phyloP scores from a whole-genome alignment of 352 stramenopile species.

The Globisporangium heterothallicum region DNA sequence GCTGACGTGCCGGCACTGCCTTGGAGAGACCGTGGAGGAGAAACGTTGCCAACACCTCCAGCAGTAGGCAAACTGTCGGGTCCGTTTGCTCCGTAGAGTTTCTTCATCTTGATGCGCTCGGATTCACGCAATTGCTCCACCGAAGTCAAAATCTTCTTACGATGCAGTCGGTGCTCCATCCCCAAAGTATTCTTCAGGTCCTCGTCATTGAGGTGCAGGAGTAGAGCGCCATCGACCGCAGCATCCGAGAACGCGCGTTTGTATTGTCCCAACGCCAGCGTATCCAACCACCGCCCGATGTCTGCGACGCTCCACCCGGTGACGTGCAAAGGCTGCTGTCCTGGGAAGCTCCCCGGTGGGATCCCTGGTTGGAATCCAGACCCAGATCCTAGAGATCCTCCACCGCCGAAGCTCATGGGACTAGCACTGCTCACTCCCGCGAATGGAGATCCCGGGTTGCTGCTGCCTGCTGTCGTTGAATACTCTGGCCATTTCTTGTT shows the following conservation, averaged over 20 bases:
- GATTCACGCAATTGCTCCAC: conserved; percentile 63
- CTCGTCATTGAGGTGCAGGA: conserved; percentile 87
- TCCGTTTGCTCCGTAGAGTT: conserved; percentile 28
- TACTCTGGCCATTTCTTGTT: conserved; percentile 63
- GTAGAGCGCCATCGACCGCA: conserved; percentile 83
- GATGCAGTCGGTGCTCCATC: conserved; percentile 92
- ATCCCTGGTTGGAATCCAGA: conserved; percentile 41
- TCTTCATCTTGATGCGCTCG: conserved; percentile 41
- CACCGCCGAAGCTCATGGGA: conserved; percentile 2
- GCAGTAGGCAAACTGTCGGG: conserved; percentile 10
- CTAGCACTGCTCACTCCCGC: not conserved
- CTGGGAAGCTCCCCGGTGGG: conserved; percentile 44
- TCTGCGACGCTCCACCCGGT: conserved; percentile 85
- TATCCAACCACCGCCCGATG: conserved; percentile 88
- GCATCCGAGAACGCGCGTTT: conserved; percentile 86
- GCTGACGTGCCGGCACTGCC: not conserved
- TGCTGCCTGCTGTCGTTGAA: conserved; percentile 6
- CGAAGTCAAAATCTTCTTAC: conserved; percentile 94
- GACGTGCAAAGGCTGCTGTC: conserved; percentile 63
- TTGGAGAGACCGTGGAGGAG: not conserved
- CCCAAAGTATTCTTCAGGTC: conserved; percentile 93
- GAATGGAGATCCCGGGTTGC: not conserved
- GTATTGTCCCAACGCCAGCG: conserved; percentile 85
- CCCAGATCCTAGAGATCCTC: not conserved
- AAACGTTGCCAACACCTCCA: not conserved